These are phyloP conservation scores for Leccinellum rugosiceps DNA, from an alignment of 768 basidiomycete genomes.

Conservation along the genomic window DNA sequence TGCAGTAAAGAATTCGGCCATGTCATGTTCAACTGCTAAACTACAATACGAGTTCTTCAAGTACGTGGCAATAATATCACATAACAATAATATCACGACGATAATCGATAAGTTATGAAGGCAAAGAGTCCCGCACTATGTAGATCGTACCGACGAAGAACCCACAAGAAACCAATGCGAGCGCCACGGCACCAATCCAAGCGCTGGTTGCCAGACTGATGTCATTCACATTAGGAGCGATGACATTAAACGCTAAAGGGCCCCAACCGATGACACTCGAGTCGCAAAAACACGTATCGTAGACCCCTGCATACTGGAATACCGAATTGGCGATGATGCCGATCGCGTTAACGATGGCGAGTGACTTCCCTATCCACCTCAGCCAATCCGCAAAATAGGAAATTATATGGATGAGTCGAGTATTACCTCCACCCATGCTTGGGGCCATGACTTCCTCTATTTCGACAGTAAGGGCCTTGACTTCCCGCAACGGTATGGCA, in stretches of 20 bases:
- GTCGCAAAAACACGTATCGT: constrained; percentile 30
- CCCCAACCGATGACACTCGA: constrained; percentile 23
- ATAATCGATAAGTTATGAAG: neutral
- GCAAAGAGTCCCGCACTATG: constrained; percentile 24
- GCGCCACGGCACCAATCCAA: constrained; percentile 37
- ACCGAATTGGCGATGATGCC: constrained; percentile 25
- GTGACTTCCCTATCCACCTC: constrained; percentile 24
- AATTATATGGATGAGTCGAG: neutral
- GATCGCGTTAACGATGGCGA: constrained; percentile 30
- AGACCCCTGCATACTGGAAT: constrained; percentile 29
- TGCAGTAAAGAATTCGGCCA: neutral
- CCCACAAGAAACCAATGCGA: constrained; percentile 24
- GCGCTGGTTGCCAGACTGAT: constrained; percentile 25
- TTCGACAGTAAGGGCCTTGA: neutral
- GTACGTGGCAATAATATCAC: neutral
- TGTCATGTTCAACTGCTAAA: neutral
- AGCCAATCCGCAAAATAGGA: constrained; percentile 12
- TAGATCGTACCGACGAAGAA: constrained; percentile 30
- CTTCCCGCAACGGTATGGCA: neutral
- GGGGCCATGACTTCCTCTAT: neutral
- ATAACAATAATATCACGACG: neutral
- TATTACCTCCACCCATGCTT: neutral
- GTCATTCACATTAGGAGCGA: constrained; percentile 16
- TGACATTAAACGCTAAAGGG: constrained; percentile 29
- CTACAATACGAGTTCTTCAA: neutral